phyloP scores from a whole-genome alignment of 441 rosid species.

The Gossypium schwendimanii region DNA sequence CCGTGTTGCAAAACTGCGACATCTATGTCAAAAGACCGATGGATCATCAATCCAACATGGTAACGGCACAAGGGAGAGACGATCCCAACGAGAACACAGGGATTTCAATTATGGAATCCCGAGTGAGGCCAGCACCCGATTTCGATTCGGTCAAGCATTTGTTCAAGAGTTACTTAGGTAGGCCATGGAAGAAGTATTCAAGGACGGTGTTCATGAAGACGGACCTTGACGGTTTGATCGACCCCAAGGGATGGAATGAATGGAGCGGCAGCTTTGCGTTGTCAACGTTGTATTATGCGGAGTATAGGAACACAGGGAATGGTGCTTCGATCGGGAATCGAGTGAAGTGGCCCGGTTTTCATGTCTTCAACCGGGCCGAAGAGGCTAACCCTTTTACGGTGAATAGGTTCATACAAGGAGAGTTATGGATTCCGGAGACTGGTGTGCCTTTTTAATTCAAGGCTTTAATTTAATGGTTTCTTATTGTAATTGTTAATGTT shows the following conservation, averaged over 20 bases:
- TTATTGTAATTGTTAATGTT: neutral
- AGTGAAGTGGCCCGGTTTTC: slow-evolving; percentile 61
- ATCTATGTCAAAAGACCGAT: slow-evolving; percentile 46
- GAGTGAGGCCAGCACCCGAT: slow-evolving; percentile 40
- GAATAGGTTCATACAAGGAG: slow-evolving; percentile 44
- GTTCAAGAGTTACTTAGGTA: slow-evolving; percentile 41
- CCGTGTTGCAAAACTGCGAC: slow-evolving; percentile 56
- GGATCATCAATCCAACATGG: slow-evolving; percentile 39
- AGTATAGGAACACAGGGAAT: slow-evolving; percentile 46
- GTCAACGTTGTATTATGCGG: slow-evolving; percentile 47
- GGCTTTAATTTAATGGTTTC: slow-evolving; percentile 11
- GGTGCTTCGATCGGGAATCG: slow-evolving; percentile 34
- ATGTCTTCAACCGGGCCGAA: slow-evolving; percentile 28
- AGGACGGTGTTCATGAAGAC: slow-evolving; percentile 48
- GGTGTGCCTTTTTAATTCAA: slow-evolving; percentile 41
- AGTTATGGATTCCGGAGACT: slow-evolving; percentile 45
- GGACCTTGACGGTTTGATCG: slow-evolving; percentile 45
- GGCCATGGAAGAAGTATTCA: slow-evolving; percentile 64
- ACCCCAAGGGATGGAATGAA: slow-evolving; percentile 56
- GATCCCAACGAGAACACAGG: slow-evolving; percentile 42
- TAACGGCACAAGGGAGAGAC: slow-evolving; percentile 61
- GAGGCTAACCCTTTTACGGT: slow-evolving; percentile 41
- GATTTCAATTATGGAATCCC: slow-evolving; percentile 38
- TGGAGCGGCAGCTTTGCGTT: slow-evolving; percentile 52
- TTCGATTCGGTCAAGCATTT: slow-evolving; percentile 23